Base-by-base conservation (phyloP, 2,329 filamentous ascomycete genomes). In the Lomentospora prolificans region DNA sequence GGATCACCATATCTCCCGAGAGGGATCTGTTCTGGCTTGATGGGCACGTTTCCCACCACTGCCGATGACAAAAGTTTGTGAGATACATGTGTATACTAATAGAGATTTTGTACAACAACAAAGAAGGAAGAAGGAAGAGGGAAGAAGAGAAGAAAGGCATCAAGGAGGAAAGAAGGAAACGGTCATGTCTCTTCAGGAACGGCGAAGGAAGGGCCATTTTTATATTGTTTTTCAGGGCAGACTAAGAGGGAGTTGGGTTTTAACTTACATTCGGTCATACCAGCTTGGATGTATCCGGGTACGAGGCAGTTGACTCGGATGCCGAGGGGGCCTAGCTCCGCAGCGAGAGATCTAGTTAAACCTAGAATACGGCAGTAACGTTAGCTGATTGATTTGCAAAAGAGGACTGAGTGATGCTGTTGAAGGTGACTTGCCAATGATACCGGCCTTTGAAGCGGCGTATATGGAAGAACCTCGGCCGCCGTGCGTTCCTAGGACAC, bases 281-380 rank as follows among this genome's bases (percentile, higher is more conserved):
- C 79, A 50, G 89, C 92, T 57, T 87, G 76, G 61, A 95, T 85
- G 73, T 92, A 95, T 5, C 90, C 90, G 1, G 90, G 90, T 44
- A 92, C 73, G 60, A 95, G 81, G 27, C 85, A 85, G 70, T 95
- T 95, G 50, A 89, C 86, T 28, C 90, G 78, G 57, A 95, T 78
- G 51, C 79, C 78, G 51, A 75, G 73, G 58, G 74, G 70, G 53
- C 79, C 80, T 62, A 85, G 69, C 70, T 90, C 84, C 52, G 71
- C 75, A 44, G 83, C 83, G 3, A 89, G 72, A 56, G 84, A 80
- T 57, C 84, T 78, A 22, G 85, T 90, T 62, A 90, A 78, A 58
- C 80, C 86, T 87, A 65, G 53, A 51, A 44, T 55, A 48, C 30
- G 44, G 25, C 41, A 48, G 22, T 17, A 50, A 14, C 22, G 41